Conservation (phyloP, 1,139 yeast genomes). For the Pneumocystis sp. region DNA sequence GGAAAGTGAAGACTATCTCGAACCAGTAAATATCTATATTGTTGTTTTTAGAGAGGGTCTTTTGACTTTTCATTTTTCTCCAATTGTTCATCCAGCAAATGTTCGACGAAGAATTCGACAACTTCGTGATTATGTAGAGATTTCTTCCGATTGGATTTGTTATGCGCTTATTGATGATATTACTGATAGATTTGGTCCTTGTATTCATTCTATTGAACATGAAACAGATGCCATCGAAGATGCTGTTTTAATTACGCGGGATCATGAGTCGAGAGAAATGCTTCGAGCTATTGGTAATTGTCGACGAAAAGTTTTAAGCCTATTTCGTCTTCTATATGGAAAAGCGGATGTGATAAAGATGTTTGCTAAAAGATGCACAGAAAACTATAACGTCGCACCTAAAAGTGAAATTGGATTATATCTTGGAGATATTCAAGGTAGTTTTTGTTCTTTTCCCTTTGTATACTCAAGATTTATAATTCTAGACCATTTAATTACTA, state of each 20-base stretch:
- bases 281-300: conserved; percentile 74
- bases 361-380: conserved; percentile 94
- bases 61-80: conserved; percentile 71
- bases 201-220: conserved; percentile 68
- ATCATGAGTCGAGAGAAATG: conserved; percentile 41
- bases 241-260: conserved; percentile 50
- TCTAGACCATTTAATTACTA: conserved; percentile 77
- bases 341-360: conserved; percentile 94
- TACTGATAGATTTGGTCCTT: conserved; percentile 86
- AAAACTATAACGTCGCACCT: conserved; percentile 33
- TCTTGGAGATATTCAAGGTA: conserved; percentile 74
- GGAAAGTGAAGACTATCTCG: conserved; percentile 67
- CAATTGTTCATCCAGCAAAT: conserved; percentile 66
- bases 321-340: conserved; percentile 78
- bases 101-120: conserved; percentile 88
- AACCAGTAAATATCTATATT: conserved; percentile 75
- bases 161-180: conserved; percentile 88
- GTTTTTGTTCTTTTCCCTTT: background rate
- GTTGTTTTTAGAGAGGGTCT: conserved; percentile 79
- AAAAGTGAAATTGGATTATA: conserved; percentile 41
- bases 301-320: conserved; percentile 78
- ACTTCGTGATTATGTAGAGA: conserved; percentile 71
- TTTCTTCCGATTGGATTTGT: conserved; percentile 85
- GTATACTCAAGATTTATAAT: background rate
- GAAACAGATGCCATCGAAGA: conserved; percentile 92